phyloP scores from a whole-genome alignment of 768 basidiomycete species.

The Pleurotus sapidus region DNA sequence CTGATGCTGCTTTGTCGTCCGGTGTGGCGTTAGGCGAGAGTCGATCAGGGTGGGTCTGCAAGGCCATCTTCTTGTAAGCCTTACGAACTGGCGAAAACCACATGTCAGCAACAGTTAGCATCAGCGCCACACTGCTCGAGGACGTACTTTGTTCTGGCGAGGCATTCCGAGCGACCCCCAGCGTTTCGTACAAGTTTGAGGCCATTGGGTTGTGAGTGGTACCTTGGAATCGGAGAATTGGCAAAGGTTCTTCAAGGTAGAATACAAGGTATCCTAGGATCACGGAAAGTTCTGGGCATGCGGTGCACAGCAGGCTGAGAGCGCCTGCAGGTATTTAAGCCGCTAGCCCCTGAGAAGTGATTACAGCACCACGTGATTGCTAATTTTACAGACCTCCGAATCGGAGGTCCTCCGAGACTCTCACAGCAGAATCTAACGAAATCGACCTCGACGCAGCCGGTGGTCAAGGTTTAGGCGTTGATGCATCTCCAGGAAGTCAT shows the following conservation, averaged over 20 bases:
- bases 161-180: slow-evolving; percentile 54
- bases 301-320: background rate
- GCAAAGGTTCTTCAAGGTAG: slow-evolving; percentile 11
- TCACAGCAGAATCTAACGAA: too few relatives aligned
- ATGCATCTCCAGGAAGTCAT: slow-evolving; percentile 73
- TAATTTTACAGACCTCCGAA: too few relatives aligned
- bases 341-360: background rate
- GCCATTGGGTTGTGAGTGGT: slow-evolving; percentile 35
- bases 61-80: slow-evolving; percentile 72
- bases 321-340: too few relatives aligned
- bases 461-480: background rate
- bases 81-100: slow-evolving; percentile 52
- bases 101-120: background rate
- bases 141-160: slow-evolving; percentile 61
- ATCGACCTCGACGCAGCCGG: background rate
- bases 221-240: background rate
- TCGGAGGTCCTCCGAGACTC: too few relatives aligned
- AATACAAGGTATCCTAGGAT: background rate
- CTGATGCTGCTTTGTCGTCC: slow-evolving; percentile 56
- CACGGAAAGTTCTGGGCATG: slow-evolving; percentile 4
- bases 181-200: slow-evolving; percentile 60
- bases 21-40: slow-evolving; percentile 52
- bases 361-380: background rate
- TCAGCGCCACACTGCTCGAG: background rate
- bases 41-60: slow-evolving; percentile 77